Evolutionary conservation across 1,139 yeast genomes (phyloP).

Genomic region (Nematodospora anomalae): DNA sequence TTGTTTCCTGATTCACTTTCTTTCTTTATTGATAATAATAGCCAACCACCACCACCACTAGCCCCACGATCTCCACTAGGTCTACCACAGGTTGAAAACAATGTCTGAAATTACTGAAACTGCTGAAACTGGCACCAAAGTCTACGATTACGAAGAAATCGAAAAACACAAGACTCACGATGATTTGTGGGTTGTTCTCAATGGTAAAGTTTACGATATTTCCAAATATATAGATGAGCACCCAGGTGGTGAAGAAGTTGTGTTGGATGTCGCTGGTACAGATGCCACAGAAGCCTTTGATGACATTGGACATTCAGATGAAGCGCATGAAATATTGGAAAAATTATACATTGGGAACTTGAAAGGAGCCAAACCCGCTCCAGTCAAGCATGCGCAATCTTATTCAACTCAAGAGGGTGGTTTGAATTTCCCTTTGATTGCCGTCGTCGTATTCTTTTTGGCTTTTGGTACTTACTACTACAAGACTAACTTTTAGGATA

Average conservation of each 20-base stretch:
- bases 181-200: constrained; percentile 87
- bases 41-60: not conserved
- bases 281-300: constrained; percentile 95
- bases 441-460: constrained; percentile 50
- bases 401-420: constrained; percentile 24
- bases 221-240: constrained; percentile 88
- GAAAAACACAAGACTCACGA: constrained; percentile 72
- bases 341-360: constrained; percentile 67
- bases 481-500: constrained; percentile 11
- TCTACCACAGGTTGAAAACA: not conserved
- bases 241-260: constrained; percentile 96
- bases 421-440: constrained; percentile 36
- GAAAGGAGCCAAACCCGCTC: constrained; percentile 38
- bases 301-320: constrained; percentile 97
- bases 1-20: not conserved
- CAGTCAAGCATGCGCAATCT: constrained; percentile 14
- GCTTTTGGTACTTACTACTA: constrained; percentile 59
- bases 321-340: constrained; percentile 76
- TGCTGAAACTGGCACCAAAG: constrained; percentile 23
- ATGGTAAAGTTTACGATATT: constrained; percentile 88
- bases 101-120: constrained; percentile 23
- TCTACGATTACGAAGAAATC: constrained; percentile 56
- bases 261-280: constrained; percentile 84
- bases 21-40: too few relatives aligned
- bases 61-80: too few relatives aligned